These are phyloP conservation scores for Xylaria venustula DNA, from an alignment of 495 filamentous ascomycete species.

Conservation along the genomic window DNA sequence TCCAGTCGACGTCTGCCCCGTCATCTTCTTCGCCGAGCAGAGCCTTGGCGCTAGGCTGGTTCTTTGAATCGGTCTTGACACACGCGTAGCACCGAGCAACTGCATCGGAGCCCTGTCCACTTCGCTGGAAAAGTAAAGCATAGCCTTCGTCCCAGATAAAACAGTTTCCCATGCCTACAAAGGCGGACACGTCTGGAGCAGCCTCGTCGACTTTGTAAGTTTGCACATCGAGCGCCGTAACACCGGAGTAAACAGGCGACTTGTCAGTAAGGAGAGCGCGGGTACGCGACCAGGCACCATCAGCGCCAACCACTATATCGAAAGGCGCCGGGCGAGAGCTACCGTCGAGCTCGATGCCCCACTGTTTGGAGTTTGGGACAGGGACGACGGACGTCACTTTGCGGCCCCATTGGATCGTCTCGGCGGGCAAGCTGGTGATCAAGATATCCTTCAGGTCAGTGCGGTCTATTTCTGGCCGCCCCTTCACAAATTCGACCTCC, in stretches of 20 bases:
- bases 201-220: conserved; percentile 27
- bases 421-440: conserved; percentile 33
- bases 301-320: conserved; percentile 61
- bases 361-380: conserved; percentile 20
- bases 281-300: conserved; percentile 60
- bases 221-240: conserved; percentile 38
- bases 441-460: conserved; percentile 41
- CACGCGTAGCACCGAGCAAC: conserved; percentile 40
- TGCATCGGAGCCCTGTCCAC: conserved; percentile 30
- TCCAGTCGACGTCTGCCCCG: conserved; percentile 32
- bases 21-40: conserved; percentile 30
- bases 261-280: conserved; percentile 46
- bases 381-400: conserved; percentile 30
- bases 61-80: conserved; percentile 26
- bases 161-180: conserved; percentile 45
- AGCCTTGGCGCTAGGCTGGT: conserved; percentile 16
- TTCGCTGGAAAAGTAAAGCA: conserved; percentile 43
- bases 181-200: conserved; percentile 23
- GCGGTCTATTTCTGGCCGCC: conserved; percentile 53
- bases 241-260: conserved; percentile 50
- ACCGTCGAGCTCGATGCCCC: conserved; percentile 35
- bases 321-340: conserved; percentile 30
- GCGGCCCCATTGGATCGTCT: conserved; percentile 45
- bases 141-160: conserved; percentile 43
- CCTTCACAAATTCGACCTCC: conserved; percentile 9